A percentile compares a stretch with the other conserved stretches of the same genome.
Evolutionary conservation across 352 stramenopile genomes (phyloP).

Genomic region (Globisporangium camurandrum): DNA sequence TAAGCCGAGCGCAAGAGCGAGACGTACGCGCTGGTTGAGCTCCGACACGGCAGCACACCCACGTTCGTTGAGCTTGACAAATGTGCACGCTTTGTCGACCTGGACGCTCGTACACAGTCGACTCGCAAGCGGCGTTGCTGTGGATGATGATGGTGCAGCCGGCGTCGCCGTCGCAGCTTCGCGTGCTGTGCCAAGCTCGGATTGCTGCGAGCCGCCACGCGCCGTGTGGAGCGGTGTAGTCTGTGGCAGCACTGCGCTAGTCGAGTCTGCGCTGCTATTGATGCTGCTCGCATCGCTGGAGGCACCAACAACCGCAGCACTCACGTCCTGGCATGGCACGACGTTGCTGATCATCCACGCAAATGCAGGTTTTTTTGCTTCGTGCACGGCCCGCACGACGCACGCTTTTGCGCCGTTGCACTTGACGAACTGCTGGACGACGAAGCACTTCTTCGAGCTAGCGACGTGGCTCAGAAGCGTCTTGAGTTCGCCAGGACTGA

Average conservation of each 20-base stretch:
- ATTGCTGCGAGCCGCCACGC: not conserved
- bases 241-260: not conserved
- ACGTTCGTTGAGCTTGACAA: constrained; percentile 74
- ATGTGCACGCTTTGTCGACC: constrained; percentile 58
- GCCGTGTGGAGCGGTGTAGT: not conserved
- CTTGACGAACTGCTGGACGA: constrained; percentile 61
- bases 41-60: constrained; percentile 57
- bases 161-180: constrained; percentile 8
- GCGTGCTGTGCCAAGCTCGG: not conserved
- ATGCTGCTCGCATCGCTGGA: not conserved
- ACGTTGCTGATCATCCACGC: constrained; percentile 83
- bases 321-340: constrained; percentile 26
- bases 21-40: constrained; percentile 55
- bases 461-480: constrained; percentile 58
- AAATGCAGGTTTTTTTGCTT: constrained; percentile 42
- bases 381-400: constrained; percentile 56
- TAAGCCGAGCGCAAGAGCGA: not conserved
- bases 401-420: constrained; percentile 72
- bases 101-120: constrained; percentile 59
- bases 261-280: not conserved
- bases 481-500: constrained; percentile 58
- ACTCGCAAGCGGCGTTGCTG: constrained; percentile 29
- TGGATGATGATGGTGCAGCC: constrained; percentile 6
- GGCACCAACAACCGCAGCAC: not conserved
- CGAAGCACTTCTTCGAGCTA: constrained; percentile 56